Evolutionary conservation across 2,329 filamentous ascomycete genomes (phyloP), one percentile per base, ranked within the genome.

Genomic region (Claviceps humidiphila): DNA sequence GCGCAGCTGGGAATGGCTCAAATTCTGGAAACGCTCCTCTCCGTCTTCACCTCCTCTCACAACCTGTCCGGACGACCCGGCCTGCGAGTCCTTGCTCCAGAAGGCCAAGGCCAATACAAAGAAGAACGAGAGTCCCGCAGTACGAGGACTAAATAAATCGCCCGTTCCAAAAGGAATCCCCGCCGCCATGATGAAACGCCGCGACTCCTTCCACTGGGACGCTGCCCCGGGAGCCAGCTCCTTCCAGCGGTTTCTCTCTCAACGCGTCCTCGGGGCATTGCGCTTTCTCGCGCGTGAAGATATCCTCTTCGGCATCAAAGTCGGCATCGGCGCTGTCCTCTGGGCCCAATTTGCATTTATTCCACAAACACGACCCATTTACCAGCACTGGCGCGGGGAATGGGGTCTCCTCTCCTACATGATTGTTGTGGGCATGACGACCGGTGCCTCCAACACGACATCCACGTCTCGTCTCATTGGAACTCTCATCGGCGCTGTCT

Each of bases 371-470:
- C 76, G 89, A 50, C 86, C 87, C 0, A 76, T 85, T 20, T 98
- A 96, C 65, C 77, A 82, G 50, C 84, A 85, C 61, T 97, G 90
- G 89, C 78, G 91, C 64, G 91, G 91, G 34, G 93, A 98, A 74
- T 98, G 93, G 93, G 93, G 93, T 22, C 75, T 98, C 2, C 68
- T 98, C 52, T 95, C 89, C 0, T 97, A 95, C 72, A 97, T 97
- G 91, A 82, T 97, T 63, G 93, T 98, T 24, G 95, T 90, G 64
- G 89, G 87, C 40, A 97, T 96, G 89, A 98, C 91, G 0, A 91
- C 96, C 22, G 93, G 93, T 30, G 89, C 93, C 7, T 88, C 89
- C 24, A 98, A 97, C 66, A 95, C 91, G 1, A 96, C 91, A 0
- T 90, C 89, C 4, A 82, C 83, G 62, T 82, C 90, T 48, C 83